Conservation (phyloP, 768 basidiomycete genomes). For the Pleurotus citrinopileatus region DNA sequence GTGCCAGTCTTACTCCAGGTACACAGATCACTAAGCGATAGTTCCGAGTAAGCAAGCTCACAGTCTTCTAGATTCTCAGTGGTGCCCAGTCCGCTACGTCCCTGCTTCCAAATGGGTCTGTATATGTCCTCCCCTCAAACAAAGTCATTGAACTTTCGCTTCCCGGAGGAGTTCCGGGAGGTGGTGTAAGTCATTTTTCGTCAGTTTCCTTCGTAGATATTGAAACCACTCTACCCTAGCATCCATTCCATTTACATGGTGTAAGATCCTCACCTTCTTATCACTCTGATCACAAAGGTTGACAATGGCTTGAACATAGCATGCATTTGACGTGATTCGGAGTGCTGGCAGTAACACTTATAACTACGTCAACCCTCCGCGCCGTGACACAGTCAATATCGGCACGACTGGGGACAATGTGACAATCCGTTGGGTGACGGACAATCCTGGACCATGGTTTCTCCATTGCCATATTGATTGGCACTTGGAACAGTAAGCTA, state of each 20-base stretch:
- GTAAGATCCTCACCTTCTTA: slow-evolving; percentile 23
- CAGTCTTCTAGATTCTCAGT: slow-evolving; percentile 43
- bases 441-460: slow-evolving; percentile 45
- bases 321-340: slow-evolving; percentile 39
- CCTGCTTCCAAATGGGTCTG: slow-evolving; percentile 35
- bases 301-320: slow-evolving; percentile 21
- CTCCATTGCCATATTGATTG: slow-evolving; percentile 35
- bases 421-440: slow-evolving; percentile 57
- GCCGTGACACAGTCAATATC: slow-evolving; percentile 27
- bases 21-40: slow-evolving; percentile 28
- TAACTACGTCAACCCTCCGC: slow-evolving; percentile 35
- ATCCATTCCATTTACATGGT: slow-evolving; percentile 44
- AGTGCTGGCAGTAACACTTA: slow-evolving; percentile 29
- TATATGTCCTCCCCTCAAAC: slow-evolving; percentile 39
- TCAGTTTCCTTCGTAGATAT: not conserved
- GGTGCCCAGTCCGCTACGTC: slow-evolving; percentile 31
- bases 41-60: slow-evolving; percentile 35
- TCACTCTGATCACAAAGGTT: not conserved
- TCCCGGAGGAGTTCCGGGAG: slow-evolving; percentile 31
- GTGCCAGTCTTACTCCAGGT: not conserved
- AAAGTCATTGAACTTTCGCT: slow-evolving; percentile 45
- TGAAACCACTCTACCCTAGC: slow-evolving; percentile 17
- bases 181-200: slow-evolving; percentile 25
- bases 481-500: slow-evolving; percentile 30
- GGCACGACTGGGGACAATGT: slow-evolving; percentile 24